Base-by-base conservation (phyloP, 148 eudicot species). In the Chenopodium berlandieri region DNA sequence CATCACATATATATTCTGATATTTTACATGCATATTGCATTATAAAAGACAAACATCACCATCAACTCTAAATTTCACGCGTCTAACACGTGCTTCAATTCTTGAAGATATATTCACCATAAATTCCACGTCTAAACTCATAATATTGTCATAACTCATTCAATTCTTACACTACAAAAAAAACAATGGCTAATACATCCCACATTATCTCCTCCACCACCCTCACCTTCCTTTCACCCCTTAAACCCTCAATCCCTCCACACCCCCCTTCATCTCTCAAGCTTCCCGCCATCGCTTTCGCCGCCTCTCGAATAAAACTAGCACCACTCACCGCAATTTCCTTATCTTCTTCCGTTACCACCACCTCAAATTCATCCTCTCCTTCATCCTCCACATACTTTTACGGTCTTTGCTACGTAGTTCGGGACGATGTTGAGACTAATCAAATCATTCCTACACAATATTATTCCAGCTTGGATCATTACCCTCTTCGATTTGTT, bases 391-490 rank as follows among this genome's bases (percentile, higher is more conserved):
- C 71, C n/a, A 25, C 71, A 2, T 27, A 30, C 1, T 67, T 67
- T 19, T 67, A 67, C 37, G 71, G 71, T 22, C 4, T 67, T 37
- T 77, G 79, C 31, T 75, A 89, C 81, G 97, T 93, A 44, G 89
- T 91, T 84, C 89, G 94, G 30, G 94, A 93, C 83, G 91, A 93
- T 86, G 90, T 92, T 87, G 97, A 90, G 88, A 92, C 97, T 47
- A 91, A 92, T 83, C 97, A 92, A 84, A 92, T 92, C 88, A 91
- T 92, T 76, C 94, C 97, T 66, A 89, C 97, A 56, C 90, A 90
- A 66, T 90, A 88, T 86, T 89, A 88, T 11, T 88, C 94, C 78
- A 54, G 10, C 12, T 58, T 32, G 78, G 66, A 19, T 25, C 44
- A 14, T 75, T 58, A 75, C 23, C 25, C 62, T 27, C 34, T 63